Evolutionary conservation across 1,284 basidiomycete species (phyloP).

Genomic region (Flammula alnicola): DNA sequence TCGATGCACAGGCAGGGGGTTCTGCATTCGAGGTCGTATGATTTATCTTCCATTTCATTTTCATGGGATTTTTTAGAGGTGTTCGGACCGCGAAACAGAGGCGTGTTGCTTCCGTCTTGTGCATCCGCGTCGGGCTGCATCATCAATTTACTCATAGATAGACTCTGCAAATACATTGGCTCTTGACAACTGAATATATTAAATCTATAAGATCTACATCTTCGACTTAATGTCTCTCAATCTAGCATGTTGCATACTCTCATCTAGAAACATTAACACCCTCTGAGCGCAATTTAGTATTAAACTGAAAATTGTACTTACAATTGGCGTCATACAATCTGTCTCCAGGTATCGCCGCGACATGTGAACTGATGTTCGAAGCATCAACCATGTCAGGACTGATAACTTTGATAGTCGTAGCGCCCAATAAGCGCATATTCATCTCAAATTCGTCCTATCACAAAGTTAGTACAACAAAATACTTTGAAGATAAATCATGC

Average conservation of each 20-base stretch:
- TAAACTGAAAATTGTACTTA: no score
- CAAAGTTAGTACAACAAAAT: slow-evolving; percentile 4
- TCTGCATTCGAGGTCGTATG: slow-evolving; percentile 29
- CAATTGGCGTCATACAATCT: slow-evolving; percentile 81
- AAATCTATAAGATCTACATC: slow-evolving; percentile 37
- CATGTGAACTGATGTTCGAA: slow-evolving; percentile 65
- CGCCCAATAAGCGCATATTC: slow-evolving; percentile 89
- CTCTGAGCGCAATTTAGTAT: not conserved
- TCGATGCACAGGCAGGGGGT: slow-evolving; percentile 46
- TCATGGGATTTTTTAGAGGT: not conserved
- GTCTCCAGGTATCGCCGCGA: slow-evolving; percentile 69
- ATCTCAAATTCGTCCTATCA: slow-evolving; percentile 91
- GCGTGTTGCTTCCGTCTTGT: not conserved
- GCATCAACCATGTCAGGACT: slow-evolving; percentile 90
- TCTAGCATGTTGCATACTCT: slow-evolving; percentile 55
- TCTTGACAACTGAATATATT: no score
- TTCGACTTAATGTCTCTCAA: slow-evolving; percentile 55
- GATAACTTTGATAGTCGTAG: slow-evolving; percentile 77
- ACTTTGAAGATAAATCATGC: slow-evolving; percentile 24
- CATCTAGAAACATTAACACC: slow-evolving; percentile 34
- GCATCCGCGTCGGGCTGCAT: not conserved
- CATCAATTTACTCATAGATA: slow-evolving; percentile 1
- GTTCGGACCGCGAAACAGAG: not conserved
- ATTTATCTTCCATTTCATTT: not conserved
- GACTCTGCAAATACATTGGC: no score